Evolutionary conservation across 352 stramenopile species (phyloP), one percentile per base, ranked within the genome.

Genomic region (Elongisporangium prolatum): DNA sequence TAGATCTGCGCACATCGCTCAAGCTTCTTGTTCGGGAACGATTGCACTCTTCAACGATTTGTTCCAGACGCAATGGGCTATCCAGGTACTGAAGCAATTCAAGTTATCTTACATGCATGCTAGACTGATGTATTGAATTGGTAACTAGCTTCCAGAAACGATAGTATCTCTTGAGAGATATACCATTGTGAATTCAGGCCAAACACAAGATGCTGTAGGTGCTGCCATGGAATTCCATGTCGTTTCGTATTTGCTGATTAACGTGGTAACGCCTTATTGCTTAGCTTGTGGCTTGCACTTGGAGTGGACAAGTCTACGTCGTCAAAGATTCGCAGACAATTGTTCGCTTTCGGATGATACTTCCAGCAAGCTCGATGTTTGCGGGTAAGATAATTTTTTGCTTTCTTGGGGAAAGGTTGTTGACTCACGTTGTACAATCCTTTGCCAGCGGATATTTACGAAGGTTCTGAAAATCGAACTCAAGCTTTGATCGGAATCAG

Each of bases 281-380:
- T 8, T 38, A 93, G 80, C 68, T 93, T 52, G 65, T 91, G 9
- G 74, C 67, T 3, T 90, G 79, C 48, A 91, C 77, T 28, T 93
- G 83, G 83, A 90, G 77, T 63, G 83, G 84, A 2, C 60, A 75
- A 54, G 57, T 91, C 21, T 87, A 78, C 57, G 70, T 71, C 21
- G 72, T 89, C 18, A 57, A 75, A 22, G 71, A 80, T 52, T 63
- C 77, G 18, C 50, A 67, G 25, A 57, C 63, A 25, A 60, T 86
- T 13, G 71, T 86, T 16, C 72, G 68, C 20, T 93, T 93, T 44
- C 79, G 80, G 21, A 88, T 84, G 60, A 53, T 89, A 9, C 64
- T 88, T 24, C 80, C 84, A 8, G 70, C 67, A 4, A 71, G 71
- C 8, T 79, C 64, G 7, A 87, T 91, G 70, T 87, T 91, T 57